Conservation (phyloP, 1,284 basidiomycete species). For the Megacollybia platyphylla region DNA sequence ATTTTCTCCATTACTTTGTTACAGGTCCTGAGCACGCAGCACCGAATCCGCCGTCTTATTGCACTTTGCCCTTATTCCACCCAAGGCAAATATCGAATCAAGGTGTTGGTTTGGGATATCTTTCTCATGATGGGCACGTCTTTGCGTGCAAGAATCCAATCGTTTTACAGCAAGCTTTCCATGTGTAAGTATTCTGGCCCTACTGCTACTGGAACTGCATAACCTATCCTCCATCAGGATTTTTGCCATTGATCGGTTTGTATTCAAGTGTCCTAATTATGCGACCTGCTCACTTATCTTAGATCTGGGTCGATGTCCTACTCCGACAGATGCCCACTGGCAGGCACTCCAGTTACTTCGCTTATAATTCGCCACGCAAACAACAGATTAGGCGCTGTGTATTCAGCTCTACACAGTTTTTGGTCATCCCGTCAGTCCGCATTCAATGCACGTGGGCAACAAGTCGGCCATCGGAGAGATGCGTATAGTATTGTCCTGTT, state of each 20-base stretch:
- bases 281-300: not conserved
- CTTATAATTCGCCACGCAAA: conserved; percentile 23
- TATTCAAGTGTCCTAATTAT: conserved; percentile 5
- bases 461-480: conserved; percentile 25
- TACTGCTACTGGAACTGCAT: not conserved
- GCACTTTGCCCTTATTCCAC: conserved; percentile 43
- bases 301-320: conserved; percentile 41
- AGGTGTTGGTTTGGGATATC: conserved; percentile 26
- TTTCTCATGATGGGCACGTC: conserved; percentile 42
- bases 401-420: conserved; percentile 38
- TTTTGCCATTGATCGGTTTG: conserved; percentile 34
- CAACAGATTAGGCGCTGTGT: conserved; percentile 46
- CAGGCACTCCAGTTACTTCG: conserved; percentile 27
- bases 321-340: conserved; percentile 29
- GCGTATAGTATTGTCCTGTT: conserved; percentile 49
- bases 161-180: conserved; percentile 40
- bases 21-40: conserved; percentile 38
- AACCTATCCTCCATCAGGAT: conserved; percentile 20
- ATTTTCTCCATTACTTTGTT: not conserved
- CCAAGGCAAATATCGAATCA: conserved; percentile 18
- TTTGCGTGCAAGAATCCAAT: conserved; percentile 45
- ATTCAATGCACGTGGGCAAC: conserved; percentile 13
- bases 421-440: conserved; percentile 39
- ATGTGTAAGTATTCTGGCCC: conserved; percentile 30
- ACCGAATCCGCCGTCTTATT: conserved; percentile 38